Conservation (phyloP, 106 monocot species). For the Narthecium ossifragum region DNA sequence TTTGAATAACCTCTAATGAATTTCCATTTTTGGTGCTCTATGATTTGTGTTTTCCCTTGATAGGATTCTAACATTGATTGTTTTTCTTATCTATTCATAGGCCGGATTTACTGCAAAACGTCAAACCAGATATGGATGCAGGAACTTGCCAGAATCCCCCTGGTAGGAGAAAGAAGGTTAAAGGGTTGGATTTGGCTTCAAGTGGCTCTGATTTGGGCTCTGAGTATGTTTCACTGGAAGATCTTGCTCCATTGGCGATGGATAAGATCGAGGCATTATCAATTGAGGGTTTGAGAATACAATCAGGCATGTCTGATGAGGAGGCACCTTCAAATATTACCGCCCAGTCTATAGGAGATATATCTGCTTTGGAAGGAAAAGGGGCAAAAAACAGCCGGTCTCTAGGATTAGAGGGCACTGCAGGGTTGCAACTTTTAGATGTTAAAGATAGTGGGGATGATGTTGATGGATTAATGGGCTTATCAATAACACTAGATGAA, state of each 20-base stretch:
- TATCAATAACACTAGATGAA: conserved; percentile 86
- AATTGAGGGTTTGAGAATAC: conserved; percentile 92
- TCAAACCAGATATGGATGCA: conserved; percentile 7
- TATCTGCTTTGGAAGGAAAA: conserved; percentile 71
- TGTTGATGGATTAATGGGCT: conserved; percentile 89
- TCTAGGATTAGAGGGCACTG: conserved; percentile 72
- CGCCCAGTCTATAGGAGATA: conserved; percentile 49
- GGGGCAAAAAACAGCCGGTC: conserved; percentile 23
- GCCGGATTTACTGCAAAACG: conserved; percentile 19
- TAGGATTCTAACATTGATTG: not conserved
- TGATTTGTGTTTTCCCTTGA: not conserved
- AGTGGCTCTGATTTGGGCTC: conserved; percentile 22
- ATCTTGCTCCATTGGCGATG: conserved; percentile 97
- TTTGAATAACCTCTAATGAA: not conserved
- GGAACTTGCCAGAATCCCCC: conserved; percentile 3
- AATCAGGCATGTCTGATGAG: conserved; percentile 81
- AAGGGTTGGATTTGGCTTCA: conserved; percentile 19
- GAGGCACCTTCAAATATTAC: conserved; percentile 73
- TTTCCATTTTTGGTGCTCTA: not conserved
- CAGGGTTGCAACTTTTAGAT: conserved; percentile 77
- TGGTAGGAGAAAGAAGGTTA: conserved; percentile 28
- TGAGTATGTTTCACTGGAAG: conserved; percentile 89
- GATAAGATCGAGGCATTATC: conserved; percentile 93
- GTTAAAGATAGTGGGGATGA: conserved; percentile 55
- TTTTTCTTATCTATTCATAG: conserved; percentile 17